These are phyloP conservation scores for Lactifluus echinatus DNA, from an alignment of 768 basidiomycete species.

Conservation along the genomic window DNA sequence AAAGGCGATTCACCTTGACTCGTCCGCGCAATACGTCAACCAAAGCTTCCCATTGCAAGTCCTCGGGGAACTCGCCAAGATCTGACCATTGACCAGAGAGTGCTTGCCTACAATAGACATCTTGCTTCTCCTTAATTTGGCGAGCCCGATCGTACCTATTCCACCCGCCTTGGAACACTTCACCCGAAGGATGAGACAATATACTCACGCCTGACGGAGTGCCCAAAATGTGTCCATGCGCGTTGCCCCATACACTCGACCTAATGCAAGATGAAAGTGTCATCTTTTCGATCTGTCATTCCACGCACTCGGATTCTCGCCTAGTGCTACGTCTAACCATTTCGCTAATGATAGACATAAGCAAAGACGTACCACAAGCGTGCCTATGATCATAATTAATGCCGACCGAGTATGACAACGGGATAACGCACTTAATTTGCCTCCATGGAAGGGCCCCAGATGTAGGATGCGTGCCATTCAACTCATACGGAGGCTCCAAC, in stretches of 20 bases:
- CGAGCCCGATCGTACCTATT: slow-evolving; percentile 54
- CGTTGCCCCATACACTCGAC: slow-evolving; percentile 25
- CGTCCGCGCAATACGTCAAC: slow-evolving; percentile 65
- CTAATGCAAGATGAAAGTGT: slow-evolving; percentile 9
- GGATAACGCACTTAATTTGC: slow-evolving; percentile 58
- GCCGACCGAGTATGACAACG: background rate
- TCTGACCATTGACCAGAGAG: slow-evolving; percentile 37
- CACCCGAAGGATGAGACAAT: slow-evolving; percentile 37
- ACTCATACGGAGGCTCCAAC: slow-evolving; percentile 61
- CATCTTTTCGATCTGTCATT: background rate
- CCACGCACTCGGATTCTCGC: slow-evolving; percentile 47
- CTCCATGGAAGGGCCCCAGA: slow-evolving; percentile 47
- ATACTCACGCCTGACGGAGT: slow-evolving; percentile 47
- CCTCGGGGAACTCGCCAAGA: slow-evolving; percentile 52
- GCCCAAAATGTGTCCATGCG: slow-evolving; percentile 72
- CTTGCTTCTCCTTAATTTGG: slow-evolving; percentile 58
- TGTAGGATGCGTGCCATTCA: slow-evolving; percentile 44
- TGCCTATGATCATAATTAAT: slow-evolving; percentile 33
- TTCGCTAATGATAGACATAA: background rate
- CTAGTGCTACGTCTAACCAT: slow-evolving; percentile 23
- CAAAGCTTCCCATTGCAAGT: slow-evolving; percentile 60
- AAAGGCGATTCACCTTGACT: slow-evolving; percentile 45
- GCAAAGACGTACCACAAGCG: slow-evolving; percentile 38
- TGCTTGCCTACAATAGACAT: slow-evolving; percentile 51
- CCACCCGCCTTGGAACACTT: slow-evolving; percentile 30